Conservation (phyloP, 495 filamentous ascomycete species). For the Neurospora sp. region DNA sequence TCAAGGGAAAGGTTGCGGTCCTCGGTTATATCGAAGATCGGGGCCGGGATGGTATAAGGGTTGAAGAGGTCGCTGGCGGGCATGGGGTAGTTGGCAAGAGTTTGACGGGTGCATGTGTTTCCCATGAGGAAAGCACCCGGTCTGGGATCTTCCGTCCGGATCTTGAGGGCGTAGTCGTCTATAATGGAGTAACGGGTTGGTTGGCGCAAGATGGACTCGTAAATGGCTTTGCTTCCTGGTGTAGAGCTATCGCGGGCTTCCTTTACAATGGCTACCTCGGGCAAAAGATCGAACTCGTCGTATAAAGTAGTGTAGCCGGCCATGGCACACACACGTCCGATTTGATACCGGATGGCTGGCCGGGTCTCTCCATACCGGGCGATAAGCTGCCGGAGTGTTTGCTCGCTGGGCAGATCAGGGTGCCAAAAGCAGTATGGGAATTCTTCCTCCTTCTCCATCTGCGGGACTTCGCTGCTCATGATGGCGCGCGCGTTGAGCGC, state of each 20-base stretch:
- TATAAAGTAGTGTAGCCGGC: conserved; percentile 12
- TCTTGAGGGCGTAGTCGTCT: conserved; percentile 1
- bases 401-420: conserved; percentile 25
- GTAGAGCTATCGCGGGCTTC: conserved; percentile 7
- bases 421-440: conserved; percentile 38
- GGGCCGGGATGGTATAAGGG: not conserved
- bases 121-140: not conserved
- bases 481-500: conserved; percentile 28
- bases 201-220: not conserved
- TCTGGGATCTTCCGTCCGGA: not conserved
- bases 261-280: conserved; percentile 13
- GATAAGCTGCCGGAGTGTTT: conserved; percentile 22
- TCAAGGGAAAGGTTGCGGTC: not conserved
- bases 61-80: not conserved
- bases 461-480: conserved; percentile 30
- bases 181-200: not conserved
- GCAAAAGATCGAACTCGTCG: conserved; percentile 9
- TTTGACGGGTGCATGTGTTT: not conserved
- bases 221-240: not conserved
- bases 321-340: conserved; percentile 12
- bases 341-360: conserved; percentile 10
- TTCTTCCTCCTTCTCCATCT: conserved; percentile 16
- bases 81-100: not conserved
- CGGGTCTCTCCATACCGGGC: conserved; percentile 1
- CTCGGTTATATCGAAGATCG: not conserved